Evolutionary conservation across 2,329 filamentous ascomycete species (phyloP).

Genomic region (Volutella citrinella): DNA sequence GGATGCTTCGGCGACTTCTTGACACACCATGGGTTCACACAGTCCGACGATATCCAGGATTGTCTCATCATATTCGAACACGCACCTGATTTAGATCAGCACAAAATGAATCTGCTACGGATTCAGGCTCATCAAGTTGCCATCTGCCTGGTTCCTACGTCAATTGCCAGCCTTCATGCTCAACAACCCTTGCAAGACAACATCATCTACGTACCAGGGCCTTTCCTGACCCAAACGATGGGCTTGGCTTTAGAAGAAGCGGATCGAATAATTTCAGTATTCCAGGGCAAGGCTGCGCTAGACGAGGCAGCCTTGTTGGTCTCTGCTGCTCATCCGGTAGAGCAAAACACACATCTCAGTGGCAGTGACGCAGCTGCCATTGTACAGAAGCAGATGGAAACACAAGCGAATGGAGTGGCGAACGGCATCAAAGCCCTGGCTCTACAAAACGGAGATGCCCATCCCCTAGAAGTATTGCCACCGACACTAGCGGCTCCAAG

Average conservation of each 20-base stretch:
- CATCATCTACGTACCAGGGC: slow-evolving; percentile 12
- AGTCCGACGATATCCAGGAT: slow-evolving; percentile 2
- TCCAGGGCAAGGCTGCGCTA: no score
- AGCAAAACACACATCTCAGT: no score
- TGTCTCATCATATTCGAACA: slow-evolving; percentile 15
- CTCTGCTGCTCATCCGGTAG: no score
- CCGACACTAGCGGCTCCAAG: not conserved
- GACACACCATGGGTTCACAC: slow-evolving; percentile 1
- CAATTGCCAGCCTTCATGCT: not conserved
- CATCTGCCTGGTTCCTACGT: slow-evolving; percentile 14
- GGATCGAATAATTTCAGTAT: not conserved
- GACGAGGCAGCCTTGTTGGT: no score
- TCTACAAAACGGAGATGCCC: not conserved
- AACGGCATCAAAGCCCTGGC: no score
- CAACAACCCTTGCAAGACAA: slow-evolving; percentile 3
- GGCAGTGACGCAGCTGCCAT: no score
- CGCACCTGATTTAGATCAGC: slow-evolving; percentile 4
- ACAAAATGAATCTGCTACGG: not conserved
- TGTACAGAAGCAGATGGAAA: no score
- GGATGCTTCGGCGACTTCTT: slow-evolving; percentile 10
- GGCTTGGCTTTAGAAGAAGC: slow-evolving; percentile 12
- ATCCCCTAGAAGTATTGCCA: not conserved
- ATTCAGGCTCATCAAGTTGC: slow-evolving; percentile 9
- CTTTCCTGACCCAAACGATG: slow-evolving; percentile 10
- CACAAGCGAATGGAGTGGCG: no score